These are phyloP conservation scores for Alternaria burnsii DNA, from an alignment of 2,329 filamentous ascomycete genomes.

Conservation along the genomic window DNA sequence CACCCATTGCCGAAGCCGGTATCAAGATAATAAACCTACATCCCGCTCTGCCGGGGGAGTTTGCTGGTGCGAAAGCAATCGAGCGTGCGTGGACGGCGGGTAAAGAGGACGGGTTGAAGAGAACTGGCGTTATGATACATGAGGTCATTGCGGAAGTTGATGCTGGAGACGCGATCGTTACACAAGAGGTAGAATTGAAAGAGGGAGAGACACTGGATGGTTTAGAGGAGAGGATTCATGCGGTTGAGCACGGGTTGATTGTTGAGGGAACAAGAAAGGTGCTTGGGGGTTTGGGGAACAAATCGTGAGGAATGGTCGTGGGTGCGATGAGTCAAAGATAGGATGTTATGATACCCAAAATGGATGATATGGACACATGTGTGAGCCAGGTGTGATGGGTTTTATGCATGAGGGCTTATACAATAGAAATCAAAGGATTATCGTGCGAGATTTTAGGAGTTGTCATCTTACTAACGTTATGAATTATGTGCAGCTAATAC, in stretches of 20 bases:
- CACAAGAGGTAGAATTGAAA: slow-evolving; percentile 71
- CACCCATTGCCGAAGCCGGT: slow-evolving; percentile 68
- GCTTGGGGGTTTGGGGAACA: slow-evolving; percentile 51
- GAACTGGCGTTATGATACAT: slow-evolving; percentile 87
- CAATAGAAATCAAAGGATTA: neutral
- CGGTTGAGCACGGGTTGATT: slow-evolving; percentile 78
- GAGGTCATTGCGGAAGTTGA: slow-evolving; percentile 81
- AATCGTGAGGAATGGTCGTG: neutral
- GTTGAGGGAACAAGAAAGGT: slow-evolving; percentile 72
- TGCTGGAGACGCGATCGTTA: slow-evolving; percentile 76
- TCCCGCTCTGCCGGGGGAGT: slow-evolving; percentile 75
- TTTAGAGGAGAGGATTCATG: slow-evolving; percentile 77
- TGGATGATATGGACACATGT: neutral
- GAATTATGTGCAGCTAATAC: accelerated
- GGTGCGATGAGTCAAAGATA: neutral
- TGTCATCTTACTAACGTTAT: neutral
- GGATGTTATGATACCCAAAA: slow-evolving; percentile 12
- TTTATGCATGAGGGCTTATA: too few species aligned
- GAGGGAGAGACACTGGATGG: slow-evolving; percentile 65
- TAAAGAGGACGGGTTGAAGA: slow-evolving; percentile 69
- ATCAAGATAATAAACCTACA: slow-evolving; percentile 84
- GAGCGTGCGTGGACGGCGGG: slow-evolving; percentile 79
- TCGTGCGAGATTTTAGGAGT: neutral
- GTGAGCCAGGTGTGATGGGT: neutral
- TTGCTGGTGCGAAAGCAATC: slow-evolving; percentile 81